Evolutionary conservation across 2,329 filamentous ascomycete genomes (phyloP).

Genomic region (Fusarium nodosum): DNA sequence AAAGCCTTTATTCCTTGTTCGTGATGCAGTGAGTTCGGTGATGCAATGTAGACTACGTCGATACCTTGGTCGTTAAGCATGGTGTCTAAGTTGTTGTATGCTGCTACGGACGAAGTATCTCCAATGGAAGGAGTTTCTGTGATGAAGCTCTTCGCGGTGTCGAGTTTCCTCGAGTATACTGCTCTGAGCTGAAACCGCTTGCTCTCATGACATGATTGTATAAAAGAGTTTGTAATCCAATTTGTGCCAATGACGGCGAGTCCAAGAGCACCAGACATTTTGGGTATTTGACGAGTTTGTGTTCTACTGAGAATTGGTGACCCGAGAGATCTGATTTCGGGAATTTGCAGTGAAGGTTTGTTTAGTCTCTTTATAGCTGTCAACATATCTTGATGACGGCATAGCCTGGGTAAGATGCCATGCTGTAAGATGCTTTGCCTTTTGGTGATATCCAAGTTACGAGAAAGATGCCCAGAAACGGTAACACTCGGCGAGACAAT

Average conservation of each 20-base stretch:
- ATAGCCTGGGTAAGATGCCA: background rate
- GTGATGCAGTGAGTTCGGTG: conserved; percentile 42
- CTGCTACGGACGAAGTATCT: conserved; percentile 5
- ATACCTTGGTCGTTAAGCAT: conserved; percentile 26
- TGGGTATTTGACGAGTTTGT: background rate
- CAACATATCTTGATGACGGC: background rate
- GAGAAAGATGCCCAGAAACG: background rate
- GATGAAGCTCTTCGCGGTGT: conserved; percentile 35
- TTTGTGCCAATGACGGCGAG: conserved; percentile 42
- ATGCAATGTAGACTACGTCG: conserved; percentile 37
- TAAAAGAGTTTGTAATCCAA: conserved; percentile 44
- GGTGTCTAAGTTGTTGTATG: conserved; percentile 29
- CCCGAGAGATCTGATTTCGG: rapidly evolving
- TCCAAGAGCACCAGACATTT: conserved; percentile 34
- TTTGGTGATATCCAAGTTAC: background rate
- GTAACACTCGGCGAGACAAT: conserved; percentile 2
- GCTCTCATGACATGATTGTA: conserved; percentile 40
- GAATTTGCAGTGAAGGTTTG: rapidly evolving
- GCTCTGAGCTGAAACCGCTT: conserved; percentile 27
- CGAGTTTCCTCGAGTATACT: conserved; percentile 36
- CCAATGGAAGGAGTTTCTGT: conserved; percentile 32
- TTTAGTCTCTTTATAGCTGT: background rate
- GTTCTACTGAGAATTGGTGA: no score
- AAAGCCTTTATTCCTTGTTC: conserved; percentile 30
- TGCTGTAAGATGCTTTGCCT: background rate